Evolutionary conservation across 73 alveolate species (phyloP), one percentile per base, ranked within the genome.

Genomic region (Chromera velia): DNA sequence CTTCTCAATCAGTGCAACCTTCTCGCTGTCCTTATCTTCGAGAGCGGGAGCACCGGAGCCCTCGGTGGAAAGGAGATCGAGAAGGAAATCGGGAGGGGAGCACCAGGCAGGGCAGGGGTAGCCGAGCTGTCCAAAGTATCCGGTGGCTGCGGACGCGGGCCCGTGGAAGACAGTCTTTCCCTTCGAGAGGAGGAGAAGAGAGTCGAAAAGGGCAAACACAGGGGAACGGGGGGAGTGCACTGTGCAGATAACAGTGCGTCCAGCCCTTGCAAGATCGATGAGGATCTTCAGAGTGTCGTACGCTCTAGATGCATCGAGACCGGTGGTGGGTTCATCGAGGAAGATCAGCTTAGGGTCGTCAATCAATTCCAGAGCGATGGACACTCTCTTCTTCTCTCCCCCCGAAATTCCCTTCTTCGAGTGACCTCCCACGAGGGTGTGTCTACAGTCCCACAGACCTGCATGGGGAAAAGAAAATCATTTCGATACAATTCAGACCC

Each of bases 211-310:
- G 62, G 86, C 73, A 28, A 90, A 76, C 0, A 88, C 81, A 30
- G 80, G 89, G 27, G 91, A 84, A 70, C 89, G 76, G 0, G 96
- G 96, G 81, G 88, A 88, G 82, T 90, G 96, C 6, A 90, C 86
- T 1, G 96, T 88, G 47, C 89, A 48, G 62, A 90, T 80, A 27
- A 90, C 90, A 0, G 96, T 90, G 78, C 88, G 88, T n/a, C 94
- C 94, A 19, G 32, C 33, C 29, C 29, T 28, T 32, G 96, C 78
- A 28, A 88, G 70, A 55, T 75, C 73, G 34, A 40, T 13, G 55
- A 87, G 84, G 28, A 87, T 27, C 66, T 68, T 79, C 7, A 82
- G 87, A 6, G 81, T 76, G 63, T 74, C 17, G 31, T 33, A 45
- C 29, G 92, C 89, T n/a, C 65, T 73, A 34, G 72, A 72, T 33